Evolutionary conservation across 2,329 filamentous ascomycete species (phyloP).

Genomic region (Trichothecium roseum): DNA sequence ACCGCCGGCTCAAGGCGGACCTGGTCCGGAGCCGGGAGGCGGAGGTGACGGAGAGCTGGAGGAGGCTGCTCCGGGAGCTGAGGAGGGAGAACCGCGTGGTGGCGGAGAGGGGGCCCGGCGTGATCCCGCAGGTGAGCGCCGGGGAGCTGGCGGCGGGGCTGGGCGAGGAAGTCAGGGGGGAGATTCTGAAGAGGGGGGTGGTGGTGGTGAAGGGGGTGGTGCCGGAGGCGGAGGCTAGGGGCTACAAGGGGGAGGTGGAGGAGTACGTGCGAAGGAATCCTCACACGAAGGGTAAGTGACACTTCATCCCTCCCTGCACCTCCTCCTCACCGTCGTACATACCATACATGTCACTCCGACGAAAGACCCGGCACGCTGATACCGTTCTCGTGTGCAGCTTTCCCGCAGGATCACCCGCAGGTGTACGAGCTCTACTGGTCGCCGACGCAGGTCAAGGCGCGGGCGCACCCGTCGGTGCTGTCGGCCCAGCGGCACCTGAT

Average conservation of each 20-base stretch:
- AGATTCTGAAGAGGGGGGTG: constrained; percentile 25
- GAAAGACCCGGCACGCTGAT: no score
- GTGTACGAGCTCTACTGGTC: constrained; percentile 74
- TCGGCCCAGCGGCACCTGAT: constrained; percentile 50
- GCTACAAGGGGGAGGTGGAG: constrained; percentile 53
- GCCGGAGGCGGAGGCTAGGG: constrained; percentile 49
- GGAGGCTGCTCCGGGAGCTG: constrained; percentile 32
- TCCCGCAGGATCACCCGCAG: constrained; percentile 55
- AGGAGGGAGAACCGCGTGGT: constrained; percentile 36
- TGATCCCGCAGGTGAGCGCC: constrained; percentile 44
- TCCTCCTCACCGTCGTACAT: no score
- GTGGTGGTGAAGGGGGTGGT: constrained; percentile 58
- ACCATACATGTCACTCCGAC: no score
- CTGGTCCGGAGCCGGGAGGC: constrained; percentile 39
- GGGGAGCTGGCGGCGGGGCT: constrained; percentile 28
- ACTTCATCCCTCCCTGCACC: background rate
- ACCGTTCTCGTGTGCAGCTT: constrained; percentile 18
- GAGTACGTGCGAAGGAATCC: constrained; percentile 57
- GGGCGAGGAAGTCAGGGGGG: constrained; percentile 41
- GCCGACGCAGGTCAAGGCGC: constrained; percentile 53
- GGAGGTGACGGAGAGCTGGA: constrained; percentile 36
- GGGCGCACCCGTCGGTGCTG: constrained; percentile 42
- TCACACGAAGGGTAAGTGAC: constrained; percentile 35
- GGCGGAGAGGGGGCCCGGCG: constrained; percentile 28
- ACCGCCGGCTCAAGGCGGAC: constrained; percentile 42